Conservation (phyloP, 371 early-diverging fungal species). For the Rhizopus delemar region DNA sequence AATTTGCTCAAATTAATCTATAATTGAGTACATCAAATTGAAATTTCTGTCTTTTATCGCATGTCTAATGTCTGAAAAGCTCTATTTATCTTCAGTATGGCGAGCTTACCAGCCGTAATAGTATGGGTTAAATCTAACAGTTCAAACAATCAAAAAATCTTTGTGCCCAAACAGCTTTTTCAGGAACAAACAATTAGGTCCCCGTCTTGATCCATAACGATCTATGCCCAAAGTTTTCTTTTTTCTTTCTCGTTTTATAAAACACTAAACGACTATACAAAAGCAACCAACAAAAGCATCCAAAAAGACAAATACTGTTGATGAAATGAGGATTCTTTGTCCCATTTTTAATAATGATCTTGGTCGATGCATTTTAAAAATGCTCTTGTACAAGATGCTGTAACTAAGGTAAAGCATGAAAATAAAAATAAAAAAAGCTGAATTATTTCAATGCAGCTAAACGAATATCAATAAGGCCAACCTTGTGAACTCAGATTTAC, state of each 20-base stretch:
- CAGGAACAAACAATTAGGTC: too few relatives aligned
- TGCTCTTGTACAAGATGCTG: conserved; percentile 94
- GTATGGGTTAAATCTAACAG: too few relatives aligned
- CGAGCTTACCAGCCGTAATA: too few relatives aligned
- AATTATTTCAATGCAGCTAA: not conserved
- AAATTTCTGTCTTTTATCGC: too few relatives aligned
- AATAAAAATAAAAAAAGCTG: not conserved
- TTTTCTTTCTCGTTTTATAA: too few relatives aligned
- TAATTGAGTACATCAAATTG: too few relatives aligned
- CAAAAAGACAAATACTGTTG: conserved; percentile 26
- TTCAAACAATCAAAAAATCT: too few relatives aligned
- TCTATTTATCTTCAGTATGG: too few relatives aligned
- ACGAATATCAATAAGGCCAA: conserved; percentile 61
- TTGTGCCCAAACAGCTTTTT: too few relatives aligned
- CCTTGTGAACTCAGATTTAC: conserved; percentile 91
- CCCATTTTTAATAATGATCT: conserved; percentile 98
- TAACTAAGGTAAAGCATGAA: conserved; percentile 96
- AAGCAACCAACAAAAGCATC: conserved; percentile 47
- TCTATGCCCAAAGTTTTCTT: not conserved
- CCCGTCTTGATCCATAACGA: too few relatives aligned
- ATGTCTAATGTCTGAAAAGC: too few relatives aligned
- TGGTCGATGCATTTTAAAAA: conserved; percentile 99
- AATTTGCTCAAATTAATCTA: too few relatives aligned
- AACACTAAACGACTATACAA: conserved; percentile 32
- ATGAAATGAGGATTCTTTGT: conserved; percentile 61